Evolutionary conservation across 768 basidiomycete species (phyloP), one percentile per base, ranked within the genome.

Genomic region (Dioszegia hungarica): DNA sequence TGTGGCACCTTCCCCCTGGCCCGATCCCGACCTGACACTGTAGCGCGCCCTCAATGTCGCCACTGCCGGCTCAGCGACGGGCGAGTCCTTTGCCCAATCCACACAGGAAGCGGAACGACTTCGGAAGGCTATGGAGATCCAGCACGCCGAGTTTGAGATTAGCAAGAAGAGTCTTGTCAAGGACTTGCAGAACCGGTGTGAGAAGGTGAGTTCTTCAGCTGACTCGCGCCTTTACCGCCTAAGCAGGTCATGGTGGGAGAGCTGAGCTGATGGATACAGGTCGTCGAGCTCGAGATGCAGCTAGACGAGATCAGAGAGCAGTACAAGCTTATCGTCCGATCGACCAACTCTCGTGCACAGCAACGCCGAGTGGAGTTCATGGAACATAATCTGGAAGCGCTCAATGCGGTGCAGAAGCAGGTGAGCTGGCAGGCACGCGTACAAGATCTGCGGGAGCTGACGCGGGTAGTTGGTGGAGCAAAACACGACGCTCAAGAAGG

Each of bases 341-440:
- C 95, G 75, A 93, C 91, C 79, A 98, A 98, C 77, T 92, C 88
- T 77, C 93, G 94, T 76, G 90, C 94, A 6, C 95, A 99, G 67
- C 90, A 94, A 79, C 93, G 94, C 84, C 97, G 98, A 83, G 93
- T 98, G 88, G 89, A 91, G 12, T 95, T 97, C 83, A 78, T 99
- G 53, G 92, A 97, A 74, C 87, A 94, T 50, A 99, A 98, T 72
- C 79, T 99, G 50, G 93, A 97, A 71, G 90, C 94, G 72, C 79
- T 98, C 63, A 94, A 92, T 25, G 78, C 90, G 50, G 92, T 98
- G 20, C 95, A 98, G 82, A 95, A 97, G 77, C 92, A 97, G 85
- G 93, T 87, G 61, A 49, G 81, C 70, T 45, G 25, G 10, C 20
- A 9, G 14, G n/a, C n/a, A n/a, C 10, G 25, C 8, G 14, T 3